A percentile compares a stretch with the other conserved stretches of the same genome.
Conservation (phyloP, 2,329 filamentous ascomycete genomes). For the Cladosporium halotolerans region DNA sequence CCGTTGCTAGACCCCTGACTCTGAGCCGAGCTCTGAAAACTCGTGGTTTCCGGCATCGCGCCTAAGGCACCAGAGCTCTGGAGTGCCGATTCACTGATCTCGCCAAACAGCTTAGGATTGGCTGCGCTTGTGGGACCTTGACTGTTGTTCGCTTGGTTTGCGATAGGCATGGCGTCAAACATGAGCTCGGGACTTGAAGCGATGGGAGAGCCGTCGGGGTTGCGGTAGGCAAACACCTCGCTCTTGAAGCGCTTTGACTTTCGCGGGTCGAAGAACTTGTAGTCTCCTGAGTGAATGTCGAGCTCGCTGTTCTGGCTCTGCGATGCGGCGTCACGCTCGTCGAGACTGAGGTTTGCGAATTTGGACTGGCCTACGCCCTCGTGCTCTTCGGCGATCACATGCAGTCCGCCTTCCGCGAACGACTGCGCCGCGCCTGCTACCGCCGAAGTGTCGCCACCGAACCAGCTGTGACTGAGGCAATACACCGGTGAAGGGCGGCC, state of each 20-base stretch:
- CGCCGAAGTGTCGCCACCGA: constrained; percentile 45
- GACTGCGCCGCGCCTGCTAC: constrained; percentile 9
- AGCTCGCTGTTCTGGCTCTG: constrained; percentile 24
- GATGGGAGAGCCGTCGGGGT: constrained; percentile 25
- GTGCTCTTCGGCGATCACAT: constrained; percentile 51
- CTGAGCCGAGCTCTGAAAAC: background rate
- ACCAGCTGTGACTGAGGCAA: constrained; percentile 69
- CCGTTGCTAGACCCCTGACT: constrained; percentile 9
- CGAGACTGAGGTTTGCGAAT: constrained; percentile 38
- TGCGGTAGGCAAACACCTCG: constrained; percentile 32
- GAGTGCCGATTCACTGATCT: constrained; percentile 52
- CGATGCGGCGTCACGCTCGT: constrained; percentile 49
- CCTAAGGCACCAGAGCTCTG: constrained; percentile 40
- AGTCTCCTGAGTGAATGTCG: constrained; percentile 32
- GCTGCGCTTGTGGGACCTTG: constrained; percentile 14
- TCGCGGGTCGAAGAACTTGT: constrained; percentile 33
- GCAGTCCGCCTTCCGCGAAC: constrained; percentile 23
- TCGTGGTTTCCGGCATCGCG: constrained; percentile 17
- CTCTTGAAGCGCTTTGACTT: constrained; percentile 42
- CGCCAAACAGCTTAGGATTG: constrained; percentile 50
- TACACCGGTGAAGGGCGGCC: constrained; percentile 66
- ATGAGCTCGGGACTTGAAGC: constrained; percentile 34
- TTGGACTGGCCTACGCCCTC: background rate
- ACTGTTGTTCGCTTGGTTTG: constrained; percentile 24
- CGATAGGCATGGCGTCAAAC: constrained; percentile 31